Percentiles rank a stretch among this genome's conserved stretches.
Conservation (phyloP, 78 protist genomes). For the Capsaspora owczarzaki region DNA sequence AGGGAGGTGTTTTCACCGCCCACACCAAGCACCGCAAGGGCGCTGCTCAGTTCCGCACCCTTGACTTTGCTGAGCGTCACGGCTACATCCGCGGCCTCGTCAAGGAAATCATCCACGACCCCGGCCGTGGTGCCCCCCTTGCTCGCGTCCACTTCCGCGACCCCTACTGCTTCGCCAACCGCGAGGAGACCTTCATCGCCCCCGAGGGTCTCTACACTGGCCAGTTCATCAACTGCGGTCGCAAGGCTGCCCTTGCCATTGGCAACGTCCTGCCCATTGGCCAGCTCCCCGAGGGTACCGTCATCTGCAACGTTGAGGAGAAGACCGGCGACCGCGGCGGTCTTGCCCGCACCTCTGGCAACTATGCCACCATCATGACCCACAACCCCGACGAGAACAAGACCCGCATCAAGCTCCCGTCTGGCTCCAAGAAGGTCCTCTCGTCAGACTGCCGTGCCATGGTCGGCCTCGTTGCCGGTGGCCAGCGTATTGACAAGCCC, state of each 20-base stretch:
- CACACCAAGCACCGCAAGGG: slow-evolving; percentile 92
- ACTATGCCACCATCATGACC: slow-evolving; percentile 88
- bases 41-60: slow-evolving; percentile 79
- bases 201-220: slow-evolving; percentile 99
- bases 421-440: slow-evolving; percentile 91
- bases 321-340: slow-evolving; percentile 91
- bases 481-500: slow-evolving; percentile 99
- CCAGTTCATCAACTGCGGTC: slow-evolving; percentile 94
- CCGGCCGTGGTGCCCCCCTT: slow-evolving; percentile 99
- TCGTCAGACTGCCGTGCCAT: slow-evolving; percentile 85
- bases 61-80: slow-evolving; percentile 95
- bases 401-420: slow-evolving; percentile 94
- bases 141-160: slow-evolving; percentile 93
- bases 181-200: slow-evolving; percentile 83
- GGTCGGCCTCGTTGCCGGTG: slow-evolving; percentile 98
- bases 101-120: slow-evolving; percentile 95
- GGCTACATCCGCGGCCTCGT: slow-evolving; percentile 90
- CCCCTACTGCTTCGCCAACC: slow-evolving; percentile 67
- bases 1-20: slow-evolving; percentile 37
- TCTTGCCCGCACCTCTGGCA: slow-evolving; percentile 93
- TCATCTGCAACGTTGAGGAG: slow-evolving; percentile 96
- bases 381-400: slow-evolving; percentile 87
- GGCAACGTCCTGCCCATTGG: slow-evolving; percentile 97
- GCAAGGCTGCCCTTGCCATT: slow-evolving; percentile 81
- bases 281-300: slow-evolving; percentile 95